Percentiles rank a stretch among this genome's conserved stretches.
These are phyloP conservation scores for Globisporangium canariense DNA, from an alignment of 352 stramenopile genomes.

Conservation along the genomic window DNA sequence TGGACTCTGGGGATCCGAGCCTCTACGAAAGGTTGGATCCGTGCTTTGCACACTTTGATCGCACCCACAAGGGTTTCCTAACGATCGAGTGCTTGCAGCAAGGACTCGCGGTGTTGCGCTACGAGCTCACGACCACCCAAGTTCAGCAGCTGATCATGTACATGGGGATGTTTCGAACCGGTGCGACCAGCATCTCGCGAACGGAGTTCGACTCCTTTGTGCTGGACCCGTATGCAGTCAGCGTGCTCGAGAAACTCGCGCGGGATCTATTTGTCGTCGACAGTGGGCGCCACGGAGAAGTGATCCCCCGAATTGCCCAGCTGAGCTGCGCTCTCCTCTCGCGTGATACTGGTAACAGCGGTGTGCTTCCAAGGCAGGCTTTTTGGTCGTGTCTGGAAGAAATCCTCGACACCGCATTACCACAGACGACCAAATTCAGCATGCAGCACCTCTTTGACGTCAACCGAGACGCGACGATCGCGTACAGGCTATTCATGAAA, in stretches of 20 bases:
- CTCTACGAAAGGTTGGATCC: slow-evolving; percentile 38
- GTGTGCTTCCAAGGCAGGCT: slow-evolving; percentile 21
- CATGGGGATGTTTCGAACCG: slow-evolving; percentile 46
- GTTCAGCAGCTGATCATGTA: slow-evolving; percentile 29
- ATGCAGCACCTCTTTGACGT: slow-evolving; percentile 75
- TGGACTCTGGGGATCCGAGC: slow-evolving; percentile 21
- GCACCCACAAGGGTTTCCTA: slow-evolving; percentile 46
- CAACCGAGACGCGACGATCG: slow-evolving; percentile 46
- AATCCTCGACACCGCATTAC: slow-evolving; percentile 26
- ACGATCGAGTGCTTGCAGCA: slow-evolving; percentile 25
- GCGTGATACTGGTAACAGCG: slow-evolving; percentile 23
- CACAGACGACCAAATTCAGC: slow-evolving; percentile 27
- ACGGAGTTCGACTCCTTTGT: slow-evolving; percentile 83
- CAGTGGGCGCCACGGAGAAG: slow-evolving; percentile 9
- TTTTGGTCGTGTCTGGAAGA: slow-evolving; percentile 39
- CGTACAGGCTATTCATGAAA: slow-evolving; percentile 75
- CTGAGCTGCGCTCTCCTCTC: slow-evolving; percentile 49
- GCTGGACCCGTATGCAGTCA: slow-evolving; percentile 44
- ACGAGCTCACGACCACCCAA: slow-evolving; percentile 33
- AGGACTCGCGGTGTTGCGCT: slow-evolving; percentile 47
- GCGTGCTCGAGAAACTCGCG: slow-evolving; percentile 33
- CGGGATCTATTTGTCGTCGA: slow-evolving; percentile 28
- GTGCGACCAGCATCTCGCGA: slow-evolving; percentile 38
- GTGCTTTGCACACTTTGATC: slow-evolving; percentile 71
- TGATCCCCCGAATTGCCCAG: slow-evolving; percentile 40